Evolutionary conservation across 495 filamentous ascomycete genomes (phyloP), one percentile per base, ranked within the genome.

Genomic region (Chaetomium tenue): DNA sequence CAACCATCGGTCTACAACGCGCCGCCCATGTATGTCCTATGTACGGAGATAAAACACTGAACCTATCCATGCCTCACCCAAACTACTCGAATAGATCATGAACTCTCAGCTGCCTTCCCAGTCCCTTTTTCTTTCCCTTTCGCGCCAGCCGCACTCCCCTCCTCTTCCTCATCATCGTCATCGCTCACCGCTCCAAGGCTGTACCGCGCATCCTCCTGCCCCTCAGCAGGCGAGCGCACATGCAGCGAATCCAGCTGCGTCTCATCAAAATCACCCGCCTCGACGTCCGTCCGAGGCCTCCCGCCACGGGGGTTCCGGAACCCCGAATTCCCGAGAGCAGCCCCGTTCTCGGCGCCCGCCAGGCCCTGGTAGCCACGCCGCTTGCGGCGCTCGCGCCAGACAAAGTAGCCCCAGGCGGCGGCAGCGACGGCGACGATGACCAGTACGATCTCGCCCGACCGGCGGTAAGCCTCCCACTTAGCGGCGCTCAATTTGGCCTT

Each of bases 401-500:
- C 84, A 67, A 91, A 91, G 73, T 88, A 92, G 3, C 90, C 93
- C 90, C 92, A 97, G 16, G 84, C 77, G 0, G 73, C 82, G 0
- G 93, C 90, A 23, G 87, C 88, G 54, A 95, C 86, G 46, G 88
- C 84, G 26, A 98, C 92, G 37, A 98, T 84, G 3, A 93, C 85
- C 1, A 98, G 84, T 3, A 91, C 93, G 3, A 93, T 87, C 75
- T 96, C 93, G 26, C 94, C 94, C 2, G 90, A 94, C 66, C 91
- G 89, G 72, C 89, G 89, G 74, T 98, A 98, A 0, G 94, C 94
- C 42, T 88, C 85, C 91, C 92, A 94, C 70, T 93, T 91, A 11
- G 94, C 92, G 23, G 90, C 85, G 68, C 93, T 87, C 16, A 97
- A 75, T 73, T 90, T 90, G 63, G 86, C 82, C 44, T 81, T 83